These are phyloP conservation scores for Pseudogymnoascus sp. DNA, from an alignment of 2,329 filamentous ascomycete species.

Conservation along the genomic window DNA sequence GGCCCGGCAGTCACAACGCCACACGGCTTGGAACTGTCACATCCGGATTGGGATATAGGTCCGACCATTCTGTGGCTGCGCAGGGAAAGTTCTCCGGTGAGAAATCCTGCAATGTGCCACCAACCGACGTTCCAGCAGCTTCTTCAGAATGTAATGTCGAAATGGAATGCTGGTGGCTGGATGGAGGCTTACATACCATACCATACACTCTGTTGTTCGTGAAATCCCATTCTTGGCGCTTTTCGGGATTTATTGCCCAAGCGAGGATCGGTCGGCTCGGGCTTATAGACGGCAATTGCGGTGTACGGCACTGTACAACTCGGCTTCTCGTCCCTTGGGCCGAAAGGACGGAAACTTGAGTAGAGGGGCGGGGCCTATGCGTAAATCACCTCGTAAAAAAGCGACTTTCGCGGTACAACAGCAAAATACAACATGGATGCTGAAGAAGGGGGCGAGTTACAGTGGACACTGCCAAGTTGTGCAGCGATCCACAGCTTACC, in stretches of 20 bases:
- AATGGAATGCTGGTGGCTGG: neutral
- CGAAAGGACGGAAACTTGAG: neutral
- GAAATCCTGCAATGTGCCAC: neutral
- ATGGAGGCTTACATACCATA: neutral
- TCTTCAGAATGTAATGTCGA: neutral
- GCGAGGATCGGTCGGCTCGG: neutral
- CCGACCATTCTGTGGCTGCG: neutral
- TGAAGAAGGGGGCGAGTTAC: neutral
- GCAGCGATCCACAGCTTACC: neutral
- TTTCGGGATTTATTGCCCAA: neutral
- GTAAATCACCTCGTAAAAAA: neutral
- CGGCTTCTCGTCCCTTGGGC: neutral
- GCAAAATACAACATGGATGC: slow-evolving; percentile 3
- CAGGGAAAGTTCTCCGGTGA: neutral
- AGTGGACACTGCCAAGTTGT: neutral
- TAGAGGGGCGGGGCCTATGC: neutral
- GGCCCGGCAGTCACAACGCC: neutral
- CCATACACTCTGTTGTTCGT: neutral
- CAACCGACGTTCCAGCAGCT: neutral
- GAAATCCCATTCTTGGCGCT: neutral
- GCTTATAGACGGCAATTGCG: neutral
- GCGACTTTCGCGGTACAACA: neutral
- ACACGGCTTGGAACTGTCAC: neutral
- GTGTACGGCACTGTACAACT: neutral
- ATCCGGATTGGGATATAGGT: neutral